These are phyloP conservation scores for Musa itinerans DNA, from an alignment of 176 grass and related monocot genomes.

Conservation along the genomic window DNA sequence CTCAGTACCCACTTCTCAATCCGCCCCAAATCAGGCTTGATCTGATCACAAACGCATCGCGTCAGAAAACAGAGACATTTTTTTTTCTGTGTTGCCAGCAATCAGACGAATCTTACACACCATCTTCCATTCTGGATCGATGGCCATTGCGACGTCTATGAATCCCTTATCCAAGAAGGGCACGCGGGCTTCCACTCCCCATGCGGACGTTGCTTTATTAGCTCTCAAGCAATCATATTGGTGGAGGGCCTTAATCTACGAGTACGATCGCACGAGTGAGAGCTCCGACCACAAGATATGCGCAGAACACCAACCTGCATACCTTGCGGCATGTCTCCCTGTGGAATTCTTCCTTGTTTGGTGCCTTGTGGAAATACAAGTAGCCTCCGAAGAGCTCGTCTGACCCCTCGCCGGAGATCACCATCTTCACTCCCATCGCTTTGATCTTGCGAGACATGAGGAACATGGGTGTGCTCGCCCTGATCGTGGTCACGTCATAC, in stretches of 20 bases:
- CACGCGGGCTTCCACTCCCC: conserved; percentile 90
- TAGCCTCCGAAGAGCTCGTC: conserved; percentile 96
- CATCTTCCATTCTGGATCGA: conserved; percentile 93
- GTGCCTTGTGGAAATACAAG: conserved; percentile 96
- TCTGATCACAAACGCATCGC: conserved; percentile 28
- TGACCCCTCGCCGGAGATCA: conserved; percentile 87
- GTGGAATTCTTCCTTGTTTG: conserved; percentile 94
- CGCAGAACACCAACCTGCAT: background rate
- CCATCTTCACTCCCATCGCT: conserved; percentile 92
- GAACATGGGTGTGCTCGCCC: conserved; percentile 97
- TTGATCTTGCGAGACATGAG: conserved; percentile 99
- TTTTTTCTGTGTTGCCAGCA: too few species aligned
- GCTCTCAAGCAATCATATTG: conserved; percentile 95
- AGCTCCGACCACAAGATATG: too few species aligned
- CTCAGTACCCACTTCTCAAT: conserved; percentile 95
- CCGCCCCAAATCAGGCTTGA: conserved; percentile 42
- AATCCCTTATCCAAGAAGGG: conserved; percentile 99
- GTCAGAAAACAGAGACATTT: background rate
- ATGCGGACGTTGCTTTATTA: conserved; percentile 86
- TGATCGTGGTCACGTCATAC: conserved; percentile 86
- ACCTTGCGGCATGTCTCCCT: conserved; percentile 92
- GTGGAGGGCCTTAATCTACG: conserved; percentile 68
- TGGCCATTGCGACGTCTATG: conserved; percentile 76
- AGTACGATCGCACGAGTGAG: too few species aligned
- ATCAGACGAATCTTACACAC: conserved; percentile 14